phyloP scores from a whole-genome alignment of 2,329 filamentous ascomycete species.

The Xylaria arbuscula region DNA sequence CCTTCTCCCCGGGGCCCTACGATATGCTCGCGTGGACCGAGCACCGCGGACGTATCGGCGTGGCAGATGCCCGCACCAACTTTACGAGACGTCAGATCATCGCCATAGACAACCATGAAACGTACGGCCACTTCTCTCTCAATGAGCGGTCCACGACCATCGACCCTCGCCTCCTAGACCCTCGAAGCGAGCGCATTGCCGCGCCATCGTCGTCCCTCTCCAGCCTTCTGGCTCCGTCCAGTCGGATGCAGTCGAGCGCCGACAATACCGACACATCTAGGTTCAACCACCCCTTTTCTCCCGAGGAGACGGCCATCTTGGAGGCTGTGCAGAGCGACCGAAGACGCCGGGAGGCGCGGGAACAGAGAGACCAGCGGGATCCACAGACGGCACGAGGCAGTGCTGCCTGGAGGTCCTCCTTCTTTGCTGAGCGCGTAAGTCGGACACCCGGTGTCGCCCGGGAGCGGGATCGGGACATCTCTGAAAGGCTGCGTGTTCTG shows the following conservation, averaged over 20 bases:
- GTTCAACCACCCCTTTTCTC: conserved; percentile 62
- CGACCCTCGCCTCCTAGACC: conserved; percentile 64
- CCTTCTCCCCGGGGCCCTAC: conserved; percentile 89
- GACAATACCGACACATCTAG: conserved; percentile 55
- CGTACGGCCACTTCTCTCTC: conserved; percentile 67
- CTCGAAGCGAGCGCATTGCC: conserved; percentile 56
- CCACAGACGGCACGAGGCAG: conserved; percentile 40
- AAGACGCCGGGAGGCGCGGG: conserved; percentile 60
- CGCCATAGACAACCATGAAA: conserved; percentile 68
- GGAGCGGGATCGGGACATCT: conserved; percentile 38
- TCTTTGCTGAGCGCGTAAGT: conserved; percentile 51
- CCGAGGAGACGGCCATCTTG: conserved; percentile 66
- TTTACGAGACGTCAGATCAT: conserved; percentile 77
- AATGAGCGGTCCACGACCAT: conserved; percentile 66
- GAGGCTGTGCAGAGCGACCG: conserved; percentile 67
- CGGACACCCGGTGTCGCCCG: conserved; percentile 30
- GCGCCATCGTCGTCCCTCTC: conserved; percentile 47
- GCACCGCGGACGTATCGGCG: conserved; percentile 79
- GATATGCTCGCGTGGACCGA: conserved; percentile 96
- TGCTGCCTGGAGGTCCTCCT: conserved; percentile 46
- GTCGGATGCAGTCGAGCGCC: conserved; percentile 46
- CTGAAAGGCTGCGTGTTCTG: conserved; percentile 38
- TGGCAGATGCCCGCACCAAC: conserved; percentile 77
- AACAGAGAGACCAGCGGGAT: conserved; percentile 47
- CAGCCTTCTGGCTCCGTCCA: conserved; percentile 51